A percentile compares a stretch with the other conserved stretches of the same genome.
phyloP scores from a whole-genome alignment of 768 basidiomycete genomes.

The Auriscalpium orientale region DNA sequence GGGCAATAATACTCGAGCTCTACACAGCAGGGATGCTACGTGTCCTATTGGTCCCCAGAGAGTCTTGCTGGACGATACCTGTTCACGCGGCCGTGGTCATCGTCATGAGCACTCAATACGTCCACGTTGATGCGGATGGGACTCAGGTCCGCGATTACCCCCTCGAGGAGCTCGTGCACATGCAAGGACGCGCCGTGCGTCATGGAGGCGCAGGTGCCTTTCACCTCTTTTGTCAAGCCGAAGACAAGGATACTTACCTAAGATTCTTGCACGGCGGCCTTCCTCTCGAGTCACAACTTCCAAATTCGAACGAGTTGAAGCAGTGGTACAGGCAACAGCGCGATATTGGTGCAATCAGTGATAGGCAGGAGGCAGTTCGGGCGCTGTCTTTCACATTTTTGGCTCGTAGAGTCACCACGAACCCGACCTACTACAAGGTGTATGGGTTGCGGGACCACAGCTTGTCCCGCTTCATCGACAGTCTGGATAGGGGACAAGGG shows the following conservation, averaged over 20 bases:
- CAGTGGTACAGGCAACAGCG: conserved; percentile 40
- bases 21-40: conserved; percentile 75
- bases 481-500: conserved; percentile 19
- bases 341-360: conserved; percentile 30
- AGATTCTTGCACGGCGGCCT: conserved; percentile 85
- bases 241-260: conserved; percentile 72
- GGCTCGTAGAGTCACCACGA: conserved; percentile 57
- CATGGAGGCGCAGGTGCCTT: conserved; percentile 52
- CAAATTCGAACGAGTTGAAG: conserved; percentile 40
- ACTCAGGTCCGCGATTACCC: conserved; percentile 70
- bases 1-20: conserved; percentile 66
- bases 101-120: conserved; percentile 89
- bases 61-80: conserved; percentile 86
- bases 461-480: conserved; percentile 67
- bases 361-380: conserved; percentile 68
- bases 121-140: conserved; percentile 38
- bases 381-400: conserved; percentile 78
- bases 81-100: conserved; percentile 75
- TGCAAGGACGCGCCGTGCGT: conserved; percentile 83
- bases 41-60: conserved; percentile 75
- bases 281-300: conserved; percentile 77
- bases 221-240: conserved; percentile 83
- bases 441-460: conserved; percentile 40
- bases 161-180: conserved; percentile 74
- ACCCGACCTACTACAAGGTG: conserved; percentile 82